These are phyloP conservation scores for Stylosanthes scabra DNA, from an alignment of 331 rosid species.

Conservation along the genomic window DNA sequence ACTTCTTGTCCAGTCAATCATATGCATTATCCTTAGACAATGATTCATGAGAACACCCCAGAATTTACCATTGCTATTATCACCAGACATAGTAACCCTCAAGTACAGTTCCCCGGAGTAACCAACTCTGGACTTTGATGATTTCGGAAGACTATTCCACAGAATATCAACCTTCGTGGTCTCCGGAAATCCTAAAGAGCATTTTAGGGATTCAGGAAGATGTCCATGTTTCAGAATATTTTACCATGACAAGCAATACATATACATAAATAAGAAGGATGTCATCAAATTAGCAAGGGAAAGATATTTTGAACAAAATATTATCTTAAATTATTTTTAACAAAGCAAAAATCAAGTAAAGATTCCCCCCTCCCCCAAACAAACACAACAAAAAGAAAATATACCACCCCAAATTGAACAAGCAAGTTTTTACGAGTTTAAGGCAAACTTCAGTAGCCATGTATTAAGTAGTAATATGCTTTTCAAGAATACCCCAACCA, in stretches of 20 bases:
- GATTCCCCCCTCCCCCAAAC: neutral
- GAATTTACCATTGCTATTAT: constrained; percentile 43
- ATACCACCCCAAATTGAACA: neutral
- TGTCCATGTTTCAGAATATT: constrained; percentile 23
- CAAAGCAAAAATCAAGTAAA: constrained; percentile 2
- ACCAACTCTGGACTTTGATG: constrained; percentile 44
- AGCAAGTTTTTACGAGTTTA: constrained; percentile 1
- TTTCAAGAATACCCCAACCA: neutral
- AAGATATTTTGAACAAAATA: neutral
- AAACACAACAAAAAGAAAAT: neutral
- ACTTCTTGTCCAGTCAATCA: constrained; percentile 94
- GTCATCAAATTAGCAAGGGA: neutral
- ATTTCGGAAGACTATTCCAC: constrained; percentile 68
- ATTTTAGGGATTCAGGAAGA: constrained; percentile 37
- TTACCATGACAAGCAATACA: constrained; percentile 23
- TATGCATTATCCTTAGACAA: constrained; percentile 68
- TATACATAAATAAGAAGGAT: constrained; percentile 16
- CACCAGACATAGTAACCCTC: constrained; percentile 66
- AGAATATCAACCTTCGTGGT: constrained; percentile 76
- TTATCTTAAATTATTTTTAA: neutral
- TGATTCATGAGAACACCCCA: constrained; percentile 71
- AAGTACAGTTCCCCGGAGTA: constrained; percentile 79
- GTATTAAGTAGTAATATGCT: constrained; percentile 29
- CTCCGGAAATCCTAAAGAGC: constrained; percentile 73
- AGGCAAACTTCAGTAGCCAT: constrained; percentile 28